Evolutionary conservation across 2,329 filamentous ascomycete genomes (phyloP), one percentile per base, ranked within the genome.

Genomic region (Hymenoscyphus linearis): DNA sequence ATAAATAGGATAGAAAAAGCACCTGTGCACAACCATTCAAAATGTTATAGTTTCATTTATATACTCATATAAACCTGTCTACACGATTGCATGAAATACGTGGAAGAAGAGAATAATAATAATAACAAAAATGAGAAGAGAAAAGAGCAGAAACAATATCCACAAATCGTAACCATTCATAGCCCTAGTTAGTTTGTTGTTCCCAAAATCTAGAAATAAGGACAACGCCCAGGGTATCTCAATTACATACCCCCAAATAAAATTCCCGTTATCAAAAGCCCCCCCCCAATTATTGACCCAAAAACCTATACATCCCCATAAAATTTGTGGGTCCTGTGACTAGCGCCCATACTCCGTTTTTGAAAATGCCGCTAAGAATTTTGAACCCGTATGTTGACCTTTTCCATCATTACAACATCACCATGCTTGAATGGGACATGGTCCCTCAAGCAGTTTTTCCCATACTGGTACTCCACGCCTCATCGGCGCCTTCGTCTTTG

Each of bases 401-500:
- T 3, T 5, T 50, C 44, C 44, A 25, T 50, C 44, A 22, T 50
- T 50, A 50, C 44, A 47, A 50, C 18, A 25, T 25, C 44, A 25
- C 44, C 22, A 50, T 25, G 10, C 18, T 13, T 14, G 44, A 50
- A 18, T 4, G n/a, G 10, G 18, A 25, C 44, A 22, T 4, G 12
- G 18, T 9, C 7, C n/a, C 40, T 58, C 47, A 58, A 35, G 44
- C 14, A n/a, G 44, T 52, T 62, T 66, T 65, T 40, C 67, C 66
- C 58, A 67, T 63, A 37, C 62, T 67, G 6, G 63, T 63, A 60
- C 68, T 70, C 71, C 72, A 74, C 34, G 68, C 71, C 59, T 73
- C 71, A 65, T 76, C 74, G 40, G 72, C 74, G 34, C 72, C 71
- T 54, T 75, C 74, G 62, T 76, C 75, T 52, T 72, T 72, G n/a